Base-by-base conservation (phyloP, 2,329 filamentous ascomycete species). In the Botrytis galanthina region DNA sequence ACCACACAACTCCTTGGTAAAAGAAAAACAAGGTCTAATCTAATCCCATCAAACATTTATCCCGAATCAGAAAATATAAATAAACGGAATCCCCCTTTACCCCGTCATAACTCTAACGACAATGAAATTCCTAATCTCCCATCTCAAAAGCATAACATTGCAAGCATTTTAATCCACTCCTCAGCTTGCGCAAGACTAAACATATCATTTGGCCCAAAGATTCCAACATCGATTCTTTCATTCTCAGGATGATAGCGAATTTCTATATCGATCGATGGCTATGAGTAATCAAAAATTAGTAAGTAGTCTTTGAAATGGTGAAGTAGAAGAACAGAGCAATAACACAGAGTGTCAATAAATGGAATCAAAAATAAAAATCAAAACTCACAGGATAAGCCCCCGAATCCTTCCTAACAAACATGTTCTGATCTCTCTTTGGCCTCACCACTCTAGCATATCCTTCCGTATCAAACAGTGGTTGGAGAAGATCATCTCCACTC, bases 261-360 rank as follows among this genome's bases (percentile, higher is more conserved):
- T 60, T 81, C 80, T 39, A 81, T 71, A 78, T 81, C 80, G 8
- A 81, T 70, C 0, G 79, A 75, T 51, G 79, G 74, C 80, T 81
- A 75, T 74, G 75, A 64, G 16, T 44, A 32, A 57, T 22, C n/a
- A 44, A n/a, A 42, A 22, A 44, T 20, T 4, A 32, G 18, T 70
- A n/a, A 44, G 29, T 35, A 32, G 26, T 26, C 29, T n/a, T 51
- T 14, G 0, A 12, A 10, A 29, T 29, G 22, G 32, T 3, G 14
- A 1, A 39, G 16, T 20, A 14, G 35, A 20, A 29, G 32, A 32
- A 26, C 2, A 32, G 29, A 4, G 4, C 14, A 20, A 57, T 32
- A 6, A 57, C 5, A 18, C 4, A 18, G 51, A 1, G 6, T 29
- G 51, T 1, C n/a, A 29, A 57, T 18, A 0, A 57, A 29, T 32